A percentile compares a stretch with the other conserved stretches of the same genome.
Evolutionary conservation across 2,329 filamentous ascomycete species (phyloP).

Genomic region (Fusarium mexicanum): DNA sequence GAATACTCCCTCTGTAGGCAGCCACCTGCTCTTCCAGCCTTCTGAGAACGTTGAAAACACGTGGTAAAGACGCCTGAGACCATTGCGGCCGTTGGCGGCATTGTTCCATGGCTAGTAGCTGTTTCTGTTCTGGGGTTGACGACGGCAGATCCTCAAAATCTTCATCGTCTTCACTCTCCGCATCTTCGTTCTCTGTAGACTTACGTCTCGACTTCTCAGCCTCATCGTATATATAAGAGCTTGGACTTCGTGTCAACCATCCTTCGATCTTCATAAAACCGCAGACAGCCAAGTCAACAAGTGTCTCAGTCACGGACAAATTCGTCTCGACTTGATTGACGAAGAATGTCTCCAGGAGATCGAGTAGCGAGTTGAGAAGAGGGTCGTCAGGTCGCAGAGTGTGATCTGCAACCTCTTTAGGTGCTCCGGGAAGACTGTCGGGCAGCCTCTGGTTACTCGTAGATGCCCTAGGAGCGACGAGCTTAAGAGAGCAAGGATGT

Average conservation of each 20-base stretch:
- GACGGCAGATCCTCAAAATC: constrained; percentile 29
- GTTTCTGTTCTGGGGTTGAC: constrained; percentile 44
- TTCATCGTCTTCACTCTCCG: constrained; percentile 35
- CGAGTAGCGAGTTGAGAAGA: constrained; percentile 71
- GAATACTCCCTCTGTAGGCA: constrained; percentile 70
- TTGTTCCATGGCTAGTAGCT: constrained; percentile 58
- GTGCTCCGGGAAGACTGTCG: constrained; percentile 67
- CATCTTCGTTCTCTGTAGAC: constrained; percentile 6
- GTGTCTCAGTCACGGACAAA: constrained; percentile 82
- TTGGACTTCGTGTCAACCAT: constrained; percentile 84
- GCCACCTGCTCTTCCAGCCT: constrained; percentile 69
- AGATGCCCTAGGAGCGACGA: constrained; percentile 70
- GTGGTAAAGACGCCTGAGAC: constrained; percentile 60
- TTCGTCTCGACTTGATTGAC: constrained; percentile 93
- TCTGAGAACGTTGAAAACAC: constrained; percentile 67
- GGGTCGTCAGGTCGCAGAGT: constrained; percentile 71
- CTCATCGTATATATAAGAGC: constrained; percentile 63
- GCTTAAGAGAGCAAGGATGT: constrained; percentile 75
- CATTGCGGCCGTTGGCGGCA: constrained; percentile 65
- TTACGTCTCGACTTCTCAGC: constrained; percentile 43
- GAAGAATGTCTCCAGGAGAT: constrained; percentile 82
- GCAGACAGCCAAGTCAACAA: constrained; percentile 85
- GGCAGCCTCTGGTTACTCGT: constrained; percentile 67
- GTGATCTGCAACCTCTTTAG: constrained; percentile 69
- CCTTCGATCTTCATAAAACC: constrained; percentile 86